Evolutionary conservation across 179 eudicot genomes (phyloP).

Genomic region (Beta lomatogona): DNA sequence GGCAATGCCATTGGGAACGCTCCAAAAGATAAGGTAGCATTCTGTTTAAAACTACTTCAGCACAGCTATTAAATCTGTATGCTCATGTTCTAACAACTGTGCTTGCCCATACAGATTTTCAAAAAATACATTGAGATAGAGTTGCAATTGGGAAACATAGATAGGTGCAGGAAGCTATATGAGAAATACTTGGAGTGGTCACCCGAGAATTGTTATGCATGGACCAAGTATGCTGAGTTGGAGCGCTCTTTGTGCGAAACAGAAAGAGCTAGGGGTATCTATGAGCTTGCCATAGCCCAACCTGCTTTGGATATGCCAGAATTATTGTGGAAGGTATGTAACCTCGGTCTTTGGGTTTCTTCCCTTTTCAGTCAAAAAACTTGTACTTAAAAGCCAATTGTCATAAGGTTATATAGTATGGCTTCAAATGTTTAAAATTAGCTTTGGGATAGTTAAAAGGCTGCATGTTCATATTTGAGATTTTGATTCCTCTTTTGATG

Average conservation of each 20-base stretch:
- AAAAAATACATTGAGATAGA: slow-evolving; percentile 86
- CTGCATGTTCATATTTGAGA: background rate
- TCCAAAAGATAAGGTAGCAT: slow-evolving; percentile 82
- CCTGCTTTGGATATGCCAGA: slow-evolving; percentile 94
- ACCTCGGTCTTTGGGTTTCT: background rate
- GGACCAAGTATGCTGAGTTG: slow-evolving; percentile 88
- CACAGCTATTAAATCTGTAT: background rate
- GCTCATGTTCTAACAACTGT: slow-evolving; percentile 20
- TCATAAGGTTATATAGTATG: background rate
- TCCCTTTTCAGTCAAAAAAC: background rate
- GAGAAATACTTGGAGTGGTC: slow-evolving; percentile 92
- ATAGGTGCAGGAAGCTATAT: slow-evolving; percentile 76
- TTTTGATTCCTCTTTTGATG: background rate
- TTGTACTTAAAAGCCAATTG: background rate
- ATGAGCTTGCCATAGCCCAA: slow-evolving; percentile 88
- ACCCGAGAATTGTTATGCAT: slow-evolving; percentile 90
- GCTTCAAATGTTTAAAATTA: background rate
- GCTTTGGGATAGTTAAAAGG: background rate
- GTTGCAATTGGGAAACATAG: slow-evolving; percentile 76
- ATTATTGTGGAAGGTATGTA: slow-evolving; percentile 74
- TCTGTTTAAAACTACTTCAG: background rate
- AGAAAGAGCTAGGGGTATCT: slow-evolving; percentile 76
- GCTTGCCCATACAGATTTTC: slow-evolving; percentile 52
- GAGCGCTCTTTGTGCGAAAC: slow-evolving; percentile 76
- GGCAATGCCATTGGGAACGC: slow-evolving; percentile 92